These are phyloP conservation scores for Trypanosomatidae sp. DNA, from an alignment of 208 protist species.

Conservation along the genomic window DNA sequence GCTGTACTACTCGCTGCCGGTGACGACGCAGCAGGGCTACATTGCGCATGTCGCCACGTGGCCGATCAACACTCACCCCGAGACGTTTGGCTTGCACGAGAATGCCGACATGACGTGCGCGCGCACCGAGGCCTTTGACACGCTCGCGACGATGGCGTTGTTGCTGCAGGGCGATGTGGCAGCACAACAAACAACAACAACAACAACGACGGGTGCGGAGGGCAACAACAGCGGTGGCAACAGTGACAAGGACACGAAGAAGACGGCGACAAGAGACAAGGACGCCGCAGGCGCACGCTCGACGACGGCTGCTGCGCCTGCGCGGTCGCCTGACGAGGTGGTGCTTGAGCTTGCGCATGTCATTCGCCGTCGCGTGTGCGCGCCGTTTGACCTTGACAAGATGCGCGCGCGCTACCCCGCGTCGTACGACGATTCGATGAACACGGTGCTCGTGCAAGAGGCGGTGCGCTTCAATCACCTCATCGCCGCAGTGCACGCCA, in stretches of 20 bases:
- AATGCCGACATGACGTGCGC: conserved; percentile 97
- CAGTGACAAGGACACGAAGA: too few relatives aligned
- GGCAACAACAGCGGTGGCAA: conserved; percentile 1
- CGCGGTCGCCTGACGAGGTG: conserved; percentile 74
- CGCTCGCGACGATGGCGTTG: conserved; percentile 69
- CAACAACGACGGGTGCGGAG: neutral
- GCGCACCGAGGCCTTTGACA: conserved; percentile 86
- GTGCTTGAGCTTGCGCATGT: conserved; percentile 61
- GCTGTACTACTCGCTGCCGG: conserved; percentile 70
- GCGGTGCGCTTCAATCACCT: conserved; percentile 94
- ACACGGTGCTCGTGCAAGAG: conserved; percentile 97
- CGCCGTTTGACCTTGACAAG: conserved; percentile 76
- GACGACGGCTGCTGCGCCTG: too few relatives aligned
- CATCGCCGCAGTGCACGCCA: conserved; percentile 58
- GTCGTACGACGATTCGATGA: conserved; percentile 96
- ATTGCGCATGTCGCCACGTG: conserved; percentile 86
- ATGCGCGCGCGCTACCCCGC: conserved; percentile 89
- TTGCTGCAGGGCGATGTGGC: conserved; percentile 63
- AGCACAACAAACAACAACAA: conserved; percentile 3
- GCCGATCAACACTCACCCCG: conserved; percentile 90
- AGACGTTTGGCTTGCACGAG: conserved; percentile 96
- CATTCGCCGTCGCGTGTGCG: conserved; percentile 68
- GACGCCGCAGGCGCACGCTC: too few relatives aligned
- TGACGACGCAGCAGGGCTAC: conserved; percentile 71
- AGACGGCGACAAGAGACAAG: too few relatives aligned